Percentiles rank a stretch among this genome's conserved stretches.
Evolutionary conservation across 192 early-diverging fungal genomes (phyloP).

Genomic region (Jimgerdemannia flammicorona): DNA sequence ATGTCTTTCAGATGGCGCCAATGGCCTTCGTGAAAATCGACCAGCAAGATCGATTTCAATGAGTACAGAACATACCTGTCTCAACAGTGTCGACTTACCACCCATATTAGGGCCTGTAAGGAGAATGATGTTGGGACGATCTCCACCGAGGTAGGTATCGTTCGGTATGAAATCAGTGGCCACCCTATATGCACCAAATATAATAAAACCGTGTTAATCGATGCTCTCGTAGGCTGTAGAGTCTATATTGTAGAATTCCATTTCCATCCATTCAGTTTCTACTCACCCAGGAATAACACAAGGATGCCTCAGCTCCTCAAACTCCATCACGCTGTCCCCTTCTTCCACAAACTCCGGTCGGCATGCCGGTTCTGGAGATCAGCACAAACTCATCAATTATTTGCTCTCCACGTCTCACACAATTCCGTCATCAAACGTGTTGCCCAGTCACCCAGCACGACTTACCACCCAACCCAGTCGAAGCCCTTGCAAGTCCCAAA

Average conservation of each 20-base stretch:
- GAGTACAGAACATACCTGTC: constrained; percentile 56
- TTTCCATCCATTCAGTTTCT: too few species aligned
- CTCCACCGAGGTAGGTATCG: constrained; percentile 77
- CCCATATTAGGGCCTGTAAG: constrained; percentile 99
- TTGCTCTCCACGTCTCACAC: background rate
- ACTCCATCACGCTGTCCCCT: constrained; percentile 65
- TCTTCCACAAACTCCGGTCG: constrained; percentile 80
- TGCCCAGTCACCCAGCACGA: background rate
- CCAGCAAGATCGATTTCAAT: background rate
- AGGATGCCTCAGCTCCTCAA: constrained; percentile 91
- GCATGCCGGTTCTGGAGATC: constrained; percentile 64
- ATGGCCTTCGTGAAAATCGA: background rate
- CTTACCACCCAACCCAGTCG: constrained; percentile 61
- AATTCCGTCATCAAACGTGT: background rate
- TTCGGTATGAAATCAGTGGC: constrained; percentile 91
- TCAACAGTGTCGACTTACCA: constrained; percentile 94
- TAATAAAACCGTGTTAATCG: background rate
- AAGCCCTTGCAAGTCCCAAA: constrained; percentile 67
- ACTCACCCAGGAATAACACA: constrained; percentile 70
- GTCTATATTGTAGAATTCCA: too few species aligned
- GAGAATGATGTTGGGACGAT: constrained; percentile 70
- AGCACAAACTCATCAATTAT: background rate
- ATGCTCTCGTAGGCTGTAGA: too few species aligned
- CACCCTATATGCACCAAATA: constrained; percentile 14
- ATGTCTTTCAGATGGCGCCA: too few species aligned